phyloP scores from a whole-genome alignment of 1,139 yeast species.

The Geotrichum phurueaensis region DNA sequence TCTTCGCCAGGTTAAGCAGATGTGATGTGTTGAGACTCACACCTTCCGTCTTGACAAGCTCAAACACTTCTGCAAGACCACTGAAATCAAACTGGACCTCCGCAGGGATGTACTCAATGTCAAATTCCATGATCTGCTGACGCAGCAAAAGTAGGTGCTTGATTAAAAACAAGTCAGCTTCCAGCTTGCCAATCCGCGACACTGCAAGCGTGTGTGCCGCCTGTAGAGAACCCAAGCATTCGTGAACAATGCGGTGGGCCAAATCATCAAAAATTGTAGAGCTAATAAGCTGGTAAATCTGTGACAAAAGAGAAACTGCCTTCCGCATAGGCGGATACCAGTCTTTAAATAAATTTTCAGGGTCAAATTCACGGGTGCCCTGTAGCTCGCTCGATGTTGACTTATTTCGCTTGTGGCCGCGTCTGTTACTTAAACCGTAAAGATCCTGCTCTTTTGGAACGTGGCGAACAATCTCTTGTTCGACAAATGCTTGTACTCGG shows the following conservation, averaged over 20 bases:
- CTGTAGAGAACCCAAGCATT: conserved; percentile 57
- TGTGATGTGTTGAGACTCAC: conserved; percentile 36
- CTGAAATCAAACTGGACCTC: conserved; percentile 78
- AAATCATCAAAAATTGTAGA: conserved; percentile 76
- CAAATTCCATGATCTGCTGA: conserved; percentile 69
- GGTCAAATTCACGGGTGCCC: conserved; percentile 22
- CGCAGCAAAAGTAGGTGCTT: conserved; percentile 67
- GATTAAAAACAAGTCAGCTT: conserved; percentile 61
- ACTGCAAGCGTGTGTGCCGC: conserved; percentile 45
- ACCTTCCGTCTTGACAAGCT: conserved; percentile 38
- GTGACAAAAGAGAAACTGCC: conserved; percentile 65
- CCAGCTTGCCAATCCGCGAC: conserved; percentile 43
- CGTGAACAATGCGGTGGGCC: conserved; percentile 81
- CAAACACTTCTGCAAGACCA: conserved; percentile 52
- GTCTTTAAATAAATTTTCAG: conserved; percentile 40
- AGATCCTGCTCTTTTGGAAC: conserved; percentile 64
- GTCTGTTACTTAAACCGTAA: conserved; percentile 46
- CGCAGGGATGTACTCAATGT: conserved; percentile 64
- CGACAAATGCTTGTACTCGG: conserved; percentile 67
- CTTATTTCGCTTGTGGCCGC: conserved; percentile 18
- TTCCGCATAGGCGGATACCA: conserved; percentile 71
- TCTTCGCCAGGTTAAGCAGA: conserved; percentile 55
- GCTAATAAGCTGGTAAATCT: conserved; percentile 72
- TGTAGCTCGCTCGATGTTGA: conserved; percentile 10
- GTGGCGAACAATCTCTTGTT: conserved; percentile 59